Base-by-base conservation (phyloP, 495 filamentous ascomycete genomes). In the Penicillium atrosanguineum region DNA sequence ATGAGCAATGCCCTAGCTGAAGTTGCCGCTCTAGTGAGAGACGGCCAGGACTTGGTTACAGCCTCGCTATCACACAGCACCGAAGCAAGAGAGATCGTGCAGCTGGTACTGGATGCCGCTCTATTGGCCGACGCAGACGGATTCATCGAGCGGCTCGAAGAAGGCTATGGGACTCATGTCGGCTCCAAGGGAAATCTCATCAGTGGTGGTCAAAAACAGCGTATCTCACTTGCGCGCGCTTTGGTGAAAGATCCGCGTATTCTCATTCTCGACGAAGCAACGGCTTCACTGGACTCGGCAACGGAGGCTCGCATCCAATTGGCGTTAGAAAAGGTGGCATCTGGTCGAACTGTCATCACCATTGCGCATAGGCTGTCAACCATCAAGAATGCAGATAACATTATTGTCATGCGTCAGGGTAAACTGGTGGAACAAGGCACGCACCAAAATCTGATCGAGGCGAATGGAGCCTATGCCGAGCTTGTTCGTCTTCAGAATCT, bases 231-330 rank as follows among this genome's bases (percentile, higher is more conserved):
- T 44, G 86, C 87, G 0, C 74, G 86, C 16, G 83, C 82, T n/a
- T 80, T 89, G 29, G 78, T 93, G 48, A 88, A 88, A 59, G 76
- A 87, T 44, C 88, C 90, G 0, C 80, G 79, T 21, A 85, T 95
- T 54, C 68, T 95, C 4, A 84, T 94, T 29, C 70, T 95, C 4
- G 89, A 93, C 61, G 89, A 94, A 64, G 89, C 89, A 15, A 93
- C 88, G 2, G 82, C 61, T 1, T 71, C 70, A n/a, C 34, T 82
- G 1, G 79, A 82, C 61, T 78, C 79, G 1, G 61, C 67, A 26
- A 79, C 66, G 20, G 79, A 82, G 57, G 69, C 60, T 39, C 69
- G 69, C 21, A 79, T 81, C 42, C 78, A 77, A 50, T 44, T 40
- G 9, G 75, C 78, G 11, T 65, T 82, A 19, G 65, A 71, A 23